Percentiles rank a stretch among this genome's conserved stretches.
These are phyloP conservation scores for Fomitopsis pulvina DNA, from an alignment of 768 basidiomycete species.

Conservation along the genomic window DNA sequence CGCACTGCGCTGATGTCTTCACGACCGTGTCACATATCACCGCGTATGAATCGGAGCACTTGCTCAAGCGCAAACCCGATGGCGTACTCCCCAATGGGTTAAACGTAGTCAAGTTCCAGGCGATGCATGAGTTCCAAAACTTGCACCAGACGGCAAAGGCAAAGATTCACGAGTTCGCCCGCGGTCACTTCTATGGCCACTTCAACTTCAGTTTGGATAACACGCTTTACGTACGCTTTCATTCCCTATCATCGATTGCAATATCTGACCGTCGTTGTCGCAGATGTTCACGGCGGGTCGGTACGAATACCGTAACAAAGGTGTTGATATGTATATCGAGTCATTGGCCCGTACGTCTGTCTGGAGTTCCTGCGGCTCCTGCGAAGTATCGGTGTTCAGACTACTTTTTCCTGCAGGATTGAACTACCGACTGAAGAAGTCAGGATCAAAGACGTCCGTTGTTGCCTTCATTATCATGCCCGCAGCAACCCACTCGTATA, in stretches of 20 bases:
- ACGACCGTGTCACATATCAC: constrained; percentile 98
- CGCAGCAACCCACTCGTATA: constrained; percentile 92
- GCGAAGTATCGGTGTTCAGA: neutral
- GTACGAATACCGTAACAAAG: constrained; percentile 99
- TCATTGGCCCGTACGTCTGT: constrained; percentile 69
- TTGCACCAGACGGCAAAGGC: constrained; percentile 86
- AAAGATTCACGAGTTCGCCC: constrained; percentile 98
- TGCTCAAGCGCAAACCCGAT: constrained; percentile 95
- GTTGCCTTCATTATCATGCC: constrained; percentile 99
- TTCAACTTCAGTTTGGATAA: constrained; percentile 95
- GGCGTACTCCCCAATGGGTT: constrained; percentile 96
- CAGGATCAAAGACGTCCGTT: constrained; percentile 72
- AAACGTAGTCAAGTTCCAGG: constrained; percentile 98
- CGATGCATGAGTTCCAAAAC: constrained; percentile 99
- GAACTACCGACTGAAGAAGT: constrained; percentile 55
- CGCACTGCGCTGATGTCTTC: constrained; percentile 97
- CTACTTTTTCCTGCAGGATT: constrained; percentile 31
- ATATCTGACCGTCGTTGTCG: constrained; percentile 4
- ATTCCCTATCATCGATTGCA: neutral
- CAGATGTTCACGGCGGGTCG: constrained; percentile 99
- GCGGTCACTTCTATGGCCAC: constrained; percentile 97
- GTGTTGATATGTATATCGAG: constrained; percentile 99
- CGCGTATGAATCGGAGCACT: constrained; percentile 93
- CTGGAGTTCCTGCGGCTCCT: too few species aligned
- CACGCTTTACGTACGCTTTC: constrained; percentile 64